Percentiles rank a stretch among this genome's conserved stretches.
Conservation (phyloP, 2,329 filamentous ascomycete genomes). For the Neopestalotiopsis clavispora region DNA sequence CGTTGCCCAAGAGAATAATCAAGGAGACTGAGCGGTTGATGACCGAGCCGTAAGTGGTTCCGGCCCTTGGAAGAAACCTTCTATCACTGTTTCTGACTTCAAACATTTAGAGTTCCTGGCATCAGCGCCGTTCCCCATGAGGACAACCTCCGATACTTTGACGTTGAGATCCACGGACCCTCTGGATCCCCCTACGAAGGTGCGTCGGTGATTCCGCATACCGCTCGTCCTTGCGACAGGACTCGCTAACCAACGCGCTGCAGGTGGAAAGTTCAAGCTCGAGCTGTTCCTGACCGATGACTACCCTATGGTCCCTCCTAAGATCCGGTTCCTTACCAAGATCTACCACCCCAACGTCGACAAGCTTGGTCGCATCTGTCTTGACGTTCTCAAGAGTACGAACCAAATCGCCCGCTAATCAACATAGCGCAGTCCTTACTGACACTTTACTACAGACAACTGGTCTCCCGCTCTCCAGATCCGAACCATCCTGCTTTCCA, state of each 20-base stretch:
- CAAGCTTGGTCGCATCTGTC: slow-evolving; percentile 93
- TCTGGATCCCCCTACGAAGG: slow-evolving; percentile 94
- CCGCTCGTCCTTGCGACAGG: no score
- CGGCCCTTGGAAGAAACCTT: background rate
- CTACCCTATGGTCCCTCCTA: slow-evolving; percentile 98
- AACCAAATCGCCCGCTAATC: background rate
- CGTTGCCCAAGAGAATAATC: slow-evolving; percentile 93
- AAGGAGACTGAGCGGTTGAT: slow-evolving; percentile 98
- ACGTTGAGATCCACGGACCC: slow-evolving; percentile 94
- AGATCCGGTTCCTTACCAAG: slow-evolving; percentile 97
- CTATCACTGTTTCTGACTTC: background rate
- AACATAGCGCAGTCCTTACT: slow-evolving; percentile 14
- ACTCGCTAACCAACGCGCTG: background rate
- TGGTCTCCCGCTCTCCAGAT: slow-evolving; percentile 99
- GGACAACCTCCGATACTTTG: slow-evolving; percentile 97
- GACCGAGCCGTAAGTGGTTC: slow-evolving; percentile 80
- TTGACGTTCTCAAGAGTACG: slow-evolving; percentile 94
- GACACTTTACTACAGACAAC: slow-evolving; percentile 68
- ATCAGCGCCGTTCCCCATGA: slow-evolving; percentile 96
- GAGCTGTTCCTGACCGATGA: slow-evolving; percentile 98
- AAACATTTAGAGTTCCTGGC: slow-evolving; percentile 75
- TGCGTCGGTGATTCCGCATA: slow-evolving; percentile 42
- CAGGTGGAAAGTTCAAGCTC: slow-evolving; percentile 88
- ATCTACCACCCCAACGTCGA: slow-evolving; percentile 99
- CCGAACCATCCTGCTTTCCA: slow-evolving; percentile 96